Percentiles rank a stretch among this genome's conserved stretches.
These are phyloP conservation scores for Parietichytrium sp. DNA, from an alignment of 108 stramenopile genomes.

Conservation along the genomic window DNA sequence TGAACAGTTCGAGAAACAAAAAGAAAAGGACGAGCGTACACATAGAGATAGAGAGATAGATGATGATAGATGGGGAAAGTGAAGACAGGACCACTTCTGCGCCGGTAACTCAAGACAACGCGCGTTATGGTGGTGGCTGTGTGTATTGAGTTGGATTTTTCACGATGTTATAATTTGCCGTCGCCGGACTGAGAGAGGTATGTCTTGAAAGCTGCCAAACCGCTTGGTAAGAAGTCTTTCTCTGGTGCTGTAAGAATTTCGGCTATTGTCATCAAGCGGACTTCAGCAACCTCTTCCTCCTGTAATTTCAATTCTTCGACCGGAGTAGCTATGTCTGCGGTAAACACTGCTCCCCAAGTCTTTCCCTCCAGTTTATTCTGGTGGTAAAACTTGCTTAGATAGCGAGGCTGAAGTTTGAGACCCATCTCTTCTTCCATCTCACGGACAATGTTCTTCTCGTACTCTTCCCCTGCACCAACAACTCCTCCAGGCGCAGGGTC, in stretches of 20 bases:
- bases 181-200: too few relatives aligned
- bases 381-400: neutral
- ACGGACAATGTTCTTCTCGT: neutral
- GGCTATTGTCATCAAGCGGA: neutral
- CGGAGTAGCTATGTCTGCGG: neutral
- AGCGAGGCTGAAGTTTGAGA: neutral
- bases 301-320: neutral
- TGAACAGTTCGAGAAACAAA: too few relatives aligned
- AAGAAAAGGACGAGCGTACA: too few relatives aligned
- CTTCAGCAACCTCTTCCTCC: neutral
- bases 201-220: slow-evolving; percentile 7
- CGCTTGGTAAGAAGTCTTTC: neutral
- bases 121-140: too few relatives aligned
- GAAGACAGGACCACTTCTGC: too few relatives aligned
- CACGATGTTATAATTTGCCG: too few relatives aligned
- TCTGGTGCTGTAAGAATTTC: neutral
- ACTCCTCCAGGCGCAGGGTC: slow-evolving; percentile 35
- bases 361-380: neutral
- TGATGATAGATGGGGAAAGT: too few relatives aligned
- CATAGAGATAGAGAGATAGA: too few relatives aligned
- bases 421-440: slow-evolving; percentile 31
- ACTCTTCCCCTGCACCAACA: neutral
- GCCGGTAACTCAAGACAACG: too few relatives aligned
- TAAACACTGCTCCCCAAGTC: slow-evolving; percentile 10
- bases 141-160: too few relatives aligned